phyloP scores from a whole-genome alignment of 2,329 filamentous ascomycete genomes.

The Didymellaceae sp. region DNA sequence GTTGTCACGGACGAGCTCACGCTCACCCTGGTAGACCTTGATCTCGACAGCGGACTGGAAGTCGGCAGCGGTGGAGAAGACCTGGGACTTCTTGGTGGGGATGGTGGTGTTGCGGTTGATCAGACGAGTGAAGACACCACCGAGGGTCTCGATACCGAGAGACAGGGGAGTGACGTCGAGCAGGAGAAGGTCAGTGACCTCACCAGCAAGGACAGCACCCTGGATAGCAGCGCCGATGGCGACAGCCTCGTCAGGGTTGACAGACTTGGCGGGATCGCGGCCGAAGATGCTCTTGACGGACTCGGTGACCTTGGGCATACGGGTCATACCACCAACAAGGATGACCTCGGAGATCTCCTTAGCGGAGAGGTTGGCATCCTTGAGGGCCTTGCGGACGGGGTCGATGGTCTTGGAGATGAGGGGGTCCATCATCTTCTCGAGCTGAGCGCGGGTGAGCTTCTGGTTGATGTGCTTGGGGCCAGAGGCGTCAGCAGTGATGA shows the following conservation, averaged over 20 bases:
- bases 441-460: constrained; percentile 90
- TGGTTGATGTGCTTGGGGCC: constrained; percentile 98
- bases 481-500: constrained; percentile 95
- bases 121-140: constrained; percentile 95
- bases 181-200: constrained; percentile 93
- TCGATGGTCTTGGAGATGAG: constrained; percentile 87
- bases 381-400: constrained; percentile 93
- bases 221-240: constrained; percentile 97
- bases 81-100: constrained; percentile 98
- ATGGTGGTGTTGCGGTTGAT: constrained; percentile 99
- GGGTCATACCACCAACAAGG: constrained; percentile 98
- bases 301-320: constrained; percentile 98
- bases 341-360: constrained; percentile 98
- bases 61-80: constrained; percentile 96
- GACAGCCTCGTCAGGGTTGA: constrained; percentile 98
- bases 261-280: constrained; percentile 94
- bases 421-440: constrained; percentile 90
- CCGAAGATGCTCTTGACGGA: constrained; percentile 97
- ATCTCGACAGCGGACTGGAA: constrained; percentile 99
- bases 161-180: constrained; percentile 96
- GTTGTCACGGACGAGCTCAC: constrained; percentile 98
- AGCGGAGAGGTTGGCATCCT: constrained; percentile 88
- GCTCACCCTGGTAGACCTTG: constrained; percentile 99
- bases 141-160: constrained; percentile 97
- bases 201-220: constrained; percentile 93